These are phyloP conservation scores for Monosporascus ibericus DNA, from an alignment of 2,329 filamentous ascomycete genomes.

Conservation along the genomic window DNA sequence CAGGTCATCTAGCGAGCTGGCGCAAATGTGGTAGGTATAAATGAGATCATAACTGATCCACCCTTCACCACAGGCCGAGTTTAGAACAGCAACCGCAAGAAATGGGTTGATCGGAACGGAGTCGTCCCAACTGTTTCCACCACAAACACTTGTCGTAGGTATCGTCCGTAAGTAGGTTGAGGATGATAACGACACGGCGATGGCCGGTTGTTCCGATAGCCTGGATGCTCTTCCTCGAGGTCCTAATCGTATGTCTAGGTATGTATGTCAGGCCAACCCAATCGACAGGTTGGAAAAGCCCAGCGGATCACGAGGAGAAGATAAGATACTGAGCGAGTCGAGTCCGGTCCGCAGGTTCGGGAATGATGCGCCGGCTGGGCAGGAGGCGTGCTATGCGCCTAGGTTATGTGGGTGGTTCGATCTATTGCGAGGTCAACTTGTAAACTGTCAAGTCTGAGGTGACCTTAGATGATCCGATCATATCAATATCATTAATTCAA, in stretches of 20 bases:
- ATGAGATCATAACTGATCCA: background rate
- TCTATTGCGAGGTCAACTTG: background rate
- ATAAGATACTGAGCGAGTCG: background rate
- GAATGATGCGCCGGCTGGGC: background rate
- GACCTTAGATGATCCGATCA: background rate
- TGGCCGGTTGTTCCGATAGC: background rate
- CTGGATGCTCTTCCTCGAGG: background rate
- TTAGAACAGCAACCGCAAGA: background rate
- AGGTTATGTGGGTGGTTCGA: background rate
- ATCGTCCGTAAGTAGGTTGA: background rate
- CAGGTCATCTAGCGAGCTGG: slow-evolving; percentile 4
- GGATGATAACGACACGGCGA: background rate
- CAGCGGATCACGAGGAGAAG: background rate
- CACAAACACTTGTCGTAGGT: too few relatives aligned
- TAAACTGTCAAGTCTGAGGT: background rate
- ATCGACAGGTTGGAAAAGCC: background rate
- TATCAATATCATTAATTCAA: too few relatives aligned
- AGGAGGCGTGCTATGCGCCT: background rate
- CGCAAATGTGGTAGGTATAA: background rate
- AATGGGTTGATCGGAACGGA: too few relatives aligned
- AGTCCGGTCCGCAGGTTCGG: background rate
- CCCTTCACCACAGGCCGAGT: background rate
- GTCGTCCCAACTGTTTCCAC: too few relatives aligned
- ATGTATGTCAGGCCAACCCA: background rate
- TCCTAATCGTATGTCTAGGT: too few relatives aligned